A percentile compares a stretch with the other conserved stretches of the same genome.
These are phyloP conservation scores for Candida sanyaensis DNA, from an alignment of 1,139 yeast species.

Conservation along the genomic window DNA sequence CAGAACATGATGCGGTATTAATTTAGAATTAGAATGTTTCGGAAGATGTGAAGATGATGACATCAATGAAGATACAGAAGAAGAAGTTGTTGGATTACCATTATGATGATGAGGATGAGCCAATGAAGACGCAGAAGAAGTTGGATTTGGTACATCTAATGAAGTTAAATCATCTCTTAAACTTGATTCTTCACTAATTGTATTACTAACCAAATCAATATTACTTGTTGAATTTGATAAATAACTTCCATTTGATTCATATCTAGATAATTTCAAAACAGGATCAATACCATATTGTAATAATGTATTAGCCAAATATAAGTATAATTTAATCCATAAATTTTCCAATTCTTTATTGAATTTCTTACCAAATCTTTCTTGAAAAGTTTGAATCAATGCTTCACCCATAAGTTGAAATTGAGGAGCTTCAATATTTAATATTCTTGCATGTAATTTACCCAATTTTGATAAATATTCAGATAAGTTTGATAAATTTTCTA, in stretches of 20 bases:
- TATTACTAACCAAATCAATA: neutral
- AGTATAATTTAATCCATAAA: slow-evolving; percentile 71
- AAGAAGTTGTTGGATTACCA: too few species aligned
- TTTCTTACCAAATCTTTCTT: slow-evolving; percentile 57
- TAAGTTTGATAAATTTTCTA: slow-evolving; percentile 42
- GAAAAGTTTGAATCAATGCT: slow-evolving; percentile 72
- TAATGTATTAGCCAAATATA: slow-evolving; percentile 65
- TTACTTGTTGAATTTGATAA: neutral
- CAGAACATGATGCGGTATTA: too few species aligned
- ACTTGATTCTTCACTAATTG: neutral
- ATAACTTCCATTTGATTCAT: slow-evolving; percentile 2
- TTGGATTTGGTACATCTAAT: neutral
- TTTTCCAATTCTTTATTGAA: slow-evolving; percentile 56
- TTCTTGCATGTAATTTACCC: slow-evolving; percentile 77
- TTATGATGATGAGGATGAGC: too few species aligned
- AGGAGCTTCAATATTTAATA: slow-evolving; percentile 70
- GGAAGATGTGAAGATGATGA: too few species aligned
- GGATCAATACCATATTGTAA: slow-evolving; percentile 71
- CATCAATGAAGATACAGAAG: too few species aligned
- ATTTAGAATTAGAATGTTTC: too few species aligned
- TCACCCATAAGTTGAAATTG: slow-evolving; percentile 80
- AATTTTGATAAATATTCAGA: slow-evolving; percentile 63
- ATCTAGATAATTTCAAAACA: slow-evolving; percentile 25
- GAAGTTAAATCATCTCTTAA: slow-evolving; percentile 1
- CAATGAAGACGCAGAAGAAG: neutral